A percentile compares a stretch with the other conserved stretches of the same genome.
Evolutionary conservation across 805 yeast genomes (phyloP).

Genomic region (Lipomyces spencermartinsiae): DNA sequence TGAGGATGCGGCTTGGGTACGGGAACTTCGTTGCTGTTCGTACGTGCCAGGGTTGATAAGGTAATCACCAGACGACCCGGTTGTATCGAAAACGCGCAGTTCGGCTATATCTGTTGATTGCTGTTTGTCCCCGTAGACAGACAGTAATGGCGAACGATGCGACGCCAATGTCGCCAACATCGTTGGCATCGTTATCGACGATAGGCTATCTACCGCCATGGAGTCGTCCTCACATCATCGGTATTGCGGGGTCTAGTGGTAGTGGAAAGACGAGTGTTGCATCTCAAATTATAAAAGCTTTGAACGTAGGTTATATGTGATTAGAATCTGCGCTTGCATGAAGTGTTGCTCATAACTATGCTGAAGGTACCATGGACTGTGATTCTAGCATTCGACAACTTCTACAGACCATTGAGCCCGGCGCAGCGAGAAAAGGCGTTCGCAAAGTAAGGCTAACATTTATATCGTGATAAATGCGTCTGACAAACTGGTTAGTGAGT

Average conservation of each 20-base stretch:
- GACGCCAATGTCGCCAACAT: background rate
- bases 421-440: constrained; percentile 72
- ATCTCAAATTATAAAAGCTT: constrained; percentile 73
- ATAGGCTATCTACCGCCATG: constrained; percentile 75
- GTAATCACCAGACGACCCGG: too few species aligned
- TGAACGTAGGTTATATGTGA: constrained; percentile 45
- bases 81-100: background rate
- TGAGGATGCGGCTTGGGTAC: too few species aligned
- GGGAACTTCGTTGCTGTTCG: too few species aligned
- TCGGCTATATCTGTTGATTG: background rate
- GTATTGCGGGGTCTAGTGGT: constrained; percentile 86
- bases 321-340: background rate
- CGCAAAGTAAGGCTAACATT: constrained; percentile 42
- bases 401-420: constrained; percentile 73
- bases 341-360: background rate
- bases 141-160: background rate
- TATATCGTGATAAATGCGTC: background rate
- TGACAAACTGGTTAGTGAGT: constrained; percentile 54
- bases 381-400: constrained; percentile 85
- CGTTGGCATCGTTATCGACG: constrained; percentile 23
- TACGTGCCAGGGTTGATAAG: too few species aligned
- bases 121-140: background rate
- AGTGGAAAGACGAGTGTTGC: constrained; percentile 96
- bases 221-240: constrained; percentile 84
- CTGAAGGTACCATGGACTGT: constrained; percentile 90